These are phyloP conservation scores for Hortiboletus campestris DNA, from an alignment of 768 basidiomycete species.

Conservation along the genomic window DNA sequence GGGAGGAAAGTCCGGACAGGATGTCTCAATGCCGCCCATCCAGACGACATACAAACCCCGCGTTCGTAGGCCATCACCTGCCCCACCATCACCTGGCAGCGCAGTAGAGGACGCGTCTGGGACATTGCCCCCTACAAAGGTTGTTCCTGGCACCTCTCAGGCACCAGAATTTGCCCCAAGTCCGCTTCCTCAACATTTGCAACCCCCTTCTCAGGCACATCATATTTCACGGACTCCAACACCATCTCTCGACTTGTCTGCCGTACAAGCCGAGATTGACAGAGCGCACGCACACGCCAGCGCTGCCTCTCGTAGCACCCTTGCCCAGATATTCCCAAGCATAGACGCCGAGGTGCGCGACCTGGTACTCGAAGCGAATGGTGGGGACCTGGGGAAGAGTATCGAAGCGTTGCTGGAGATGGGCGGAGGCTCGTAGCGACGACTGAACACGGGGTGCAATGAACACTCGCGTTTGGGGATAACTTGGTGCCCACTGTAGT, in stretches of 20 bases:
- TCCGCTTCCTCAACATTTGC: conserved; percentile 29
- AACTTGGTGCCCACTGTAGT: not conserved
- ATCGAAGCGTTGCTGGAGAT: conserved; percentile 86
- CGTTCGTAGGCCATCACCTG: conserved; percentile 55
- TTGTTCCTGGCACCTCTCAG: conserved; percentile 46
- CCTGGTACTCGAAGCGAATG: conserved; percentile 86
- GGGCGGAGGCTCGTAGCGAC: conserved; percentile 33
- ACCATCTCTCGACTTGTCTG: conserved; percentile 65
- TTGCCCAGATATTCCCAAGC: conserved; percentile 85
- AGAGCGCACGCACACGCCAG: conserved; percentile 71
- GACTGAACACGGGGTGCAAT: not conserved
- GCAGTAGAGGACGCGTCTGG: conserved; percentile 49
- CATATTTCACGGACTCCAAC: conserved; percentile 70
- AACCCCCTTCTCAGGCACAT: conserved; percentile 45
- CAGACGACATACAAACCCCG: conserved; percentile 77
- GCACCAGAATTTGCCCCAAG: conserved; percentile 43
- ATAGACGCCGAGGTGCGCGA: conserved; percentile 83
- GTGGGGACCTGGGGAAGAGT: conserved; percentile 84
- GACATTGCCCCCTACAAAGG: not conserved
- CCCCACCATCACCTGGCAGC: conserved; percentile 22
- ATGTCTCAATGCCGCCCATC: conserved; percentile 25
- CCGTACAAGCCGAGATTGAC: conserved; percentile 76
- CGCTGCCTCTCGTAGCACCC: conserved; percentile 68
- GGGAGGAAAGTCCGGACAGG: conserved; percentile 39
- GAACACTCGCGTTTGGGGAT: not conserved